These are phyloP conservation scores for Candida loeiensis DNA, from an alignment of 805 yeast genomes.

Conservation along the genomic window DNA sequence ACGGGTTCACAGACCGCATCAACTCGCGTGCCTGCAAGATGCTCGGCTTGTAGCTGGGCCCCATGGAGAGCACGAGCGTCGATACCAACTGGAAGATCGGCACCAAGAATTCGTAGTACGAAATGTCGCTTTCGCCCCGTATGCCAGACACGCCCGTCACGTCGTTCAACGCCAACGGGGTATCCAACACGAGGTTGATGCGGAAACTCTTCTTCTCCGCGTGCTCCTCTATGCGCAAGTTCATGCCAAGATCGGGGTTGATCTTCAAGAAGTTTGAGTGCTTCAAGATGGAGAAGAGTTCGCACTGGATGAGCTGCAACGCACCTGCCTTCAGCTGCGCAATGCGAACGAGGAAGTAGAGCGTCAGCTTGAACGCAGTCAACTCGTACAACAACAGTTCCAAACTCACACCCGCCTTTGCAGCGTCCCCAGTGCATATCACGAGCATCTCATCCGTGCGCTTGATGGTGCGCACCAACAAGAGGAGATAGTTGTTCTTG, in stretches of 20 bases:
- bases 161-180: slow-evolving; percentile 39
- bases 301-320: slow-evolving; percentile 67
- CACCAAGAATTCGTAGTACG: slow-evolving; percentile 63
- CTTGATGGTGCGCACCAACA: slow-evolving; percentile 64
- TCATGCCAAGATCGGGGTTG: slow-evolving; percentile 80
- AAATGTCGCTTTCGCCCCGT: slow-evolving; percentile 28
- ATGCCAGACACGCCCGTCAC: slow-evolving; percentile 10
- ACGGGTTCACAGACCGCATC: slow-evolving; percentile 47
- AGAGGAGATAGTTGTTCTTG: slow-evolving; percentile 59
- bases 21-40: slow-evolving; percentile 50
- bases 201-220: slow-evolving; percentile 28
- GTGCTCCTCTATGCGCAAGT: slow-evolving; percentile 38
- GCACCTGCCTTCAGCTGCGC: slow-evolving; percentile 81
- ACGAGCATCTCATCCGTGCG: slow-evolving; percentile 62
- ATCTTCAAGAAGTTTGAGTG: slow-evolving; percentile 53
- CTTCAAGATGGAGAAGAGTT: slow-evolving; percentile 59
- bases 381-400: slow-evolving; percentile 66
- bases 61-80: slow-evolving; percentile 68
- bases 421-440: slow-evolving; percentile 22
- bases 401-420: slow-evolving; percentile 36
- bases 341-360: slow-evolving; percentile 66
- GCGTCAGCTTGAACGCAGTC: slow-evolving; percentile 69
- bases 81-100: slow-evolving; percentile 72
- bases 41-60: slow-evolving; percentile 66
- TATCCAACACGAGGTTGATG: slow-evolving; percentile 50